Evolutionary conservation across 2,329 filamentous ascomycete species (phyloP).

Genomic region (Leptodontidium sp.): DNA sequence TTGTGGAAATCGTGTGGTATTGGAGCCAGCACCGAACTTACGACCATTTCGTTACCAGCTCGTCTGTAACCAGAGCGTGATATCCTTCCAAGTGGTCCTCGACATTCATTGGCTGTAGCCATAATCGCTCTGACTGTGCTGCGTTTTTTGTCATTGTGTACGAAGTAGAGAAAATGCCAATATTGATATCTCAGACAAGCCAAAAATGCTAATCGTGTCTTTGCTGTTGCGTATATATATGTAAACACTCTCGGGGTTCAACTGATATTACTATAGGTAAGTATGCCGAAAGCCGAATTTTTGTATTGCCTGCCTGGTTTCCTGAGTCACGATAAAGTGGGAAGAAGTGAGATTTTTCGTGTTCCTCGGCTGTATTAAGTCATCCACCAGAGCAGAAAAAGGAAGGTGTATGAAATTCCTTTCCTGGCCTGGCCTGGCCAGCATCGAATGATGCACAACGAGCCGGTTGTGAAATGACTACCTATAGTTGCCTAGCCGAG

Average conservation of each 20-base stretch:
- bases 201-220: neutral
- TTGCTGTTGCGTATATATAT: neutral
- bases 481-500: neutral
- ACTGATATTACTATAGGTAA: neutral
- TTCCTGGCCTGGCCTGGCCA: neutral
- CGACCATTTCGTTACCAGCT: constrained; percentile 29
- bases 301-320: neutral
- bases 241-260: neutral
- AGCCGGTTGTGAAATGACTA: neutral
- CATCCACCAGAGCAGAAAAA: neutral
- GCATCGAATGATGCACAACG: neutral
- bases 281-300: constrained; percentile 2
- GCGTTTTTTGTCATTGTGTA: constrained; percentile 29
- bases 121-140: constrained; percentile 37
- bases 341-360: neutral
- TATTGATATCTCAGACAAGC: neutral
- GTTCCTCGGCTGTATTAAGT: constrained; percentile 3
- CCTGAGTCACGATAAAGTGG: constrained; percentile 6
- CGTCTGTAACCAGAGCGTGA: constrained; percentile 29
- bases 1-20: neutral
- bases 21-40: constrained; percentile 18
- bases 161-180: neutral
- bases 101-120: constrained; percentile 33
- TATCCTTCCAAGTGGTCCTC: constrained; percentile 37
- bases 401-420: neutral